These are phyloP conservation scores for Erythrophleum ivorense DNA, from an alignment of 331 rosid species.

Conservation along the genomic window DNA sequence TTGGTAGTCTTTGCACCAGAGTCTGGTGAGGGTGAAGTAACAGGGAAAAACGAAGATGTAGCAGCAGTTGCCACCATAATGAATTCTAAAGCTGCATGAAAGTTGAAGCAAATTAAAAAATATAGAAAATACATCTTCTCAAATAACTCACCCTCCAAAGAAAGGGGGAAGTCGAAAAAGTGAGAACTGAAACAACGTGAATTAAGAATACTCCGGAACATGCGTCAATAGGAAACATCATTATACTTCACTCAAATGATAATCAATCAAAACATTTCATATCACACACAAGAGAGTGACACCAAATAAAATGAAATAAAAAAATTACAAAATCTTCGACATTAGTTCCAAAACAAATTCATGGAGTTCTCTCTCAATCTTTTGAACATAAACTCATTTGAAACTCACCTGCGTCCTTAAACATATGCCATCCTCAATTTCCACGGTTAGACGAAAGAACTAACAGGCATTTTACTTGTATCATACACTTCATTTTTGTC, in stretches of 20 bases:
- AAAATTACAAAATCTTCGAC: background rate
- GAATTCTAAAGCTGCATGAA: constrained; percentile 41
- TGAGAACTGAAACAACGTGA: background rate
- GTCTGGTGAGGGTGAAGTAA: constrained; percentile 56
- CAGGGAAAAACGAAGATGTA: constrained; percentile 70
- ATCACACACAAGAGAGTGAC: background rate
- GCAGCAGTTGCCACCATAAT: constrained; percentile 91
- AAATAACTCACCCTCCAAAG: background rate
- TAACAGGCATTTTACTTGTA: background rate
- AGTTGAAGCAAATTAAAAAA: constrained; percentile 27
- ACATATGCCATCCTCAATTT: constrained; percentile 12
- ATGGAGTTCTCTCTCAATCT: background rate
- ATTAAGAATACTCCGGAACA: constrained; percentile 5
- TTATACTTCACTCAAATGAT: background rate
- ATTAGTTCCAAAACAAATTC: constrained; percentile 35
- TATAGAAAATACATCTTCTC: constrained; percentile 8
- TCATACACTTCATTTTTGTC: background rate
- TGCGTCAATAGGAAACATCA: constrained; percentile 24
- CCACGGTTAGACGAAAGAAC: background rate
- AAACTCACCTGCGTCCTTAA: constrained; percentile 20
- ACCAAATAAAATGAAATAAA: background rate
- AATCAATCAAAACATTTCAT: constrained; percentile 23
- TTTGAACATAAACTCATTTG: background rate
- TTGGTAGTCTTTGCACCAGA: constrained; percentile 47
- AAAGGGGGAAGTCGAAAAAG: background rate